phyloP scores from a whole-genome alignment of 2,329 filamentous ascomycete species.

The Exophiala aquamarina region DNA sequence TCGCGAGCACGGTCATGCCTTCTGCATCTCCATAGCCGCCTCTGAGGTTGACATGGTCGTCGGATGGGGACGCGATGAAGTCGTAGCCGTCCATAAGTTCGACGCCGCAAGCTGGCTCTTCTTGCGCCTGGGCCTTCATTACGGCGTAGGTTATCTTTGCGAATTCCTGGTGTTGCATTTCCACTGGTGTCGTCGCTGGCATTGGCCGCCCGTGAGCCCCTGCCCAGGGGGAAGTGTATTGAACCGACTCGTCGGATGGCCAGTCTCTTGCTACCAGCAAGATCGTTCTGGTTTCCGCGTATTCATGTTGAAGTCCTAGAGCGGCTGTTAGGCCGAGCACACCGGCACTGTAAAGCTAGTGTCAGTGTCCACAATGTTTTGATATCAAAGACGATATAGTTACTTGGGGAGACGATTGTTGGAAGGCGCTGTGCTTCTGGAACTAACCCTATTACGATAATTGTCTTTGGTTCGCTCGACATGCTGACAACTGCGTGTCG shows the following conservation, averaged over 20 bases:
- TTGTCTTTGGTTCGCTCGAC: too few relatives aligned
- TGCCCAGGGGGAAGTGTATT: constrained; percentile 46
- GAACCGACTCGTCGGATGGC: constrained; percentile 38
- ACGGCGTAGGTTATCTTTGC: constrained; percentile 38
- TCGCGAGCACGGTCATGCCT: constrained; percentile 32
- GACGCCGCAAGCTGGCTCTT: constrained; percentile 38
- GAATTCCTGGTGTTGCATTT: constrained; percentile 36
- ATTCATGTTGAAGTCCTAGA: constrained; percentile 25
- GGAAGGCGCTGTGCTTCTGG: too few relatives aligned
- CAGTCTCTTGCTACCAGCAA: constrained; percentile 40
- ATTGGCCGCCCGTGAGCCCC: constrained; percentile 47
- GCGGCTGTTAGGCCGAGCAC: constrained; percentile 9
- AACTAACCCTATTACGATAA: too few relatives aligned
- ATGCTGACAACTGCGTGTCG: too few relatives aligned
- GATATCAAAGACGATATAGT: too few relatives aligned
- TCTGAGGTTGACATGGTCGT: constrained; percentile 35
- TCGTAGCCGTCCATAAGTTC: constrained; percentile 39
- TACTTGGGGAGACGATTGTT: too few relatives aligned
- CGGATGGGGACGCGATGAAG: constrained; percentile 38
- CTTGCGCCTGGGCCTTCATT: constrained; percentile 34
- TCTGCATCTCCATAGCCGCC: constrained; percentile 32
- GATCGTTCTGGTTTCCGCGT: constrained; percentile 19
- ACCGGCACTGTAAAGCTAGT: constrained; percentile 2
- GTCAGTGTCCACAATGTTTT: too few relatives aligned
- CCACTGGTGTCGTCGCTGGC: constrained; percentile 38